phyloP scores from a whole-genome alignment of 805 yeast species.

The Starmerella potacharoeniae region DNA sequence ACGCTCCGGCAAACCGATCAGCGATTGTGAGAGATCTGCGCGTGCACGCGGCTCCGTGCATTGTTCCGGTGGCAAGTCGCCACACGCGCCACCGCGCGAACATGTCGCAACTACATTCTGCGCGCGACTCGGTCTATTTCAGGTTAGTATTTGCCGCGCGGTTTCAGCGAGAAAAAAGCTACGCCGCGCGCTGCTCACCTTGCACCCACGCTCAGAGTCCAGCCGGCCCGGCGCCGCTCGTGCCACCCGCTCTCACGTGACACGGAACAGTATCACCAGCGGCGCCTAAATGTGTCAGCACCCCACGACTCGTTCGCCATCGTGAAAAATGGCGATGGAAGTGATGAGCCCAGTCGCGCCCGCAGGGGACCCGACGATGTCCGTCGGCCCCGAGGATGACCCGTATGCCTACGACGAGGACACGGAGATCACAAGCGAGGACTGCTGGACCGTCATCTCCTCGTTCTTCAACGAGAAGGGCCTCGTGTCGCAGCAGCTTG shows the following conservation, averaged over 20 bases:
- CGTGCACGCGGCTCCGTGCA: too few relatives aligned
- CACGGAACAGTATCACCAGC: neutral
- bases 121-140: too few relatives aligned
- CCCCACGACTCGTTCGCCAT: conserved; percentile 1
- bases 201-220: too few relatives aligned
- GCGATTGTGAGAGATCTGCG: too few relatives aligned
- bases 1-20: too few relatives aligned
- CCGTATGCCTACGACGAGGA: conserved; percentile 53
- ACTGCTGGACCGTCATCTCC: conserved; percentile 97
- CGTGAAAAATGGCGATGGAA: conserved; percentile 19
- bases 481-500: conserved; percentile 93
- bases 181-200: too few relatives aligned
- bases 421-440: conserved; percentile 84
- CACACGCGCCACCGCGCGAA: too few relatives aligned
- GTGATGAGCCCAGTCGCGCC: conserved; percentile 14
- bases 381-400: conserved; percentile 17
- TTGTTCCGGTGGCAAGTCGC: too few relatives aligned
- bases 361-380: conserved; percentile 9
- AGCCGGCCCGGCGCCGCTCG: neutral
- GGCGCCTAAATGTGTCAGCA: conserved; percentile 5
- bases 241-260: neutral
- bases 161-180: too few relatives aligned
- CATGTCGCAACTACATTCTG: too few relatives aligned
- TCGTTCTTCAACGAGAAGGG: conserved; percentile 95
- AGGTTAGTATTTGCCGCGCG: too few relatives aligned